A percentile compares a stretch with the other conserved stretches of the same genome.
phyloP scores from a whole-genome alignment of 176 grass and related monocot genomes.

The Cenchrus purpureus region DNA sequence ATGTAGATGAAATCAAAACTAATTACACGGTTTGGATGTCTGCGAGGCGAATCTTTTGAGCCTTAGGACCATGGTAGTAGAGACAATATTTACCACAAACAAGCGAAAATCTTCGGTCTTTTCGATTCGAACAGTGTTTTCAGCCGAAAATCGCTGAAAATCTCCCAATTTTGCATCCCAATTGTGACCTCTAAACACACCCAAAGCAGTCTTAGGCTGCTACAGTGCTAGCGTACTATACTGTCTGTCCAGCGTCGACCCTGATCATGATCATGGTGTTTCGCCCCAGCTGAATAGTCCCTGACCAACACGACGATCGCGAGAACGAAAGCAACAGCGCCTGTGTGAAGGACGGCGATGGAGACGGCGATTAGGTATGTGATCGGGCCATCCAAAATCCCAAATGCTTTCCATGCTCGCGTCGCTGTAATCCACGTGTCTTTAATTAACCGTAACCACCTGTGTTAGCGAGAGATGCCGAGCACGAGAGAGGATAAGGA shows the following conservation, averaged over 20 bases:
- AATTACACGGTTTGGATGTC: no score
- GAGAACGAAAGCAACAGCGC: slow-evolving; percentile 8
- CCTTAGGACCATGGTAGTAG: no score
- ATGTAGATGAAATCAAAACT: no score
- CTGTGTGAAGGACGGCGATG: background rate
- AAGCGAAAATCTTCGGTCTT: no score
- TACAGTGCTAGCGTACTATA: background rate
- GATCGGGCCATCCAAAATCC: background rate
- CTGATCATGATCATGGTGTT: background rate
- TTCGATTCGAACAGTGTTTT: no score
- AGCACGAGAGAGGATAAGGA: background rate
- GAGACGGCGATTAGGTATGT: background rate
- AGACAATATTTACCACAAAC: no score
- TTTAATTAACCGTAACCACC: background rate
- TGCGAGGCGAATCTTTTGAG: no score
- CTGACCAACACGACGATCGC: background rate
- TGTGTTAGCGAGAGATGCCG: background rate
- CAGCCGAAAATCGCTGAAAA: no score
- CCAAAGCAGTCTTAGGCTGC: no score
- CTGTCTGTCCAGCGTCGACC: background rate
- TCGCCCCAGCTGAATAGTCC: background rate
- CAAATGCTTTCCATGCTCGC: background rate
- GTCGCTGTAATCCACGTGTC: slow-evolving; percentile 8
- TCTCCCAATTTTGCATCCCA: no score
- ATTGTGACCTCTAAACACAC: no score